These are phyloP conservation scores for Quillaja saponaria DNA, from an alignment of 306 rosid genomes.

Conservation along the genomic window DNA sequence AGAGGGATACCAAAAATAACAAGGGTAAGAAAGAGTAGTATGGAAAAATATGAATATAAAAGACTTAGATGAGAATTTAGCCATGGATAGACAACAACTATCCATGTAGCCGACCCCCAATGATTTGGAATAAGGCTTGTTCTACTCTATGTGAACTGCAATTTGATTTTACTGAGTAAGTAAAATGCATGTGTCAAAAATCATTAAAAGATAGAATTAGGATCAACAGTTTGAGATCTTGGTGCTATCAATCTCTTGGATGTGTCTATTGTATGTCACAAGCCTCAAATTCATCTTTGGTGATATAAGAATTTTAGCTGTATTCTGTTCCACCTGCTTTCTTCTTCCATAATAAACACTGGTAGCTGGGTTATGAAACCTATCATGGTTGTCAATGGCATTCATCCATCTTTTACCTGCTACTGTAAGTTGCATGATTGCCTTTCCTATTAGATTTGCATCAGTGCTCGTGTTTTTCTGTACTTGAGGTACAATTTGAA, in stretches of 20 bases:
- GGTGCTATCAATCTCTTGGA: neutral
- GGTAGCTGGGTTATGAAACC: no score
- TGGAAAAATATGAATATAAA: no score
- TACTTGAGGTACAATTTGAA: neutral
- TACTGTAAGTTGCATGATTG: conserved; percentile 2
- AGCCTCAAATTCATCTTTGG: neutral
- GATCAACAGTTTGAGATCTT: neutral
- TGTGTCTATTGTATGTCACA: neutral
- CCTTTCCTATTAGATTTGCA: neutral
- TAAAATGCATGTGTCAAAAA: neutral
- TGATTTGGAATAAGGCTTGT: no score
- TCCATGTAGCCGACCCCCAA: no score
- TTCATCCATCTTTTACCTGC: neutral
- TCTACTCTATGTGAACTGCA: no score
- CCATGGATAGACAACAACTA: no score
- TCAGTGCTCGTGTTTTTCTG: neutral
- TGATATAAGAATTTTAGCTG: no score
- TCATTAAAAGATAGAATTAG: neutral
- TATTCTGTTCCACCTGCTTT: conserved; percentile 1
- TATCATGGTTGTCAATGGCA: neutral
- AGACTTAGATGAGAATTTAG: no score
- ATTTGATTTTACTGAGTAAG: no score
- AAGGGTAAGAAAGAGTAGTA: no score
- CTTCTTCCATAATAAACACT: neutral
- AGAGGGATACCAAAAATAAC: no score